Conservation (phyloP, 2,329 filamentous ascomycete species). For the Westerdykella aurantiaca region DNA sequence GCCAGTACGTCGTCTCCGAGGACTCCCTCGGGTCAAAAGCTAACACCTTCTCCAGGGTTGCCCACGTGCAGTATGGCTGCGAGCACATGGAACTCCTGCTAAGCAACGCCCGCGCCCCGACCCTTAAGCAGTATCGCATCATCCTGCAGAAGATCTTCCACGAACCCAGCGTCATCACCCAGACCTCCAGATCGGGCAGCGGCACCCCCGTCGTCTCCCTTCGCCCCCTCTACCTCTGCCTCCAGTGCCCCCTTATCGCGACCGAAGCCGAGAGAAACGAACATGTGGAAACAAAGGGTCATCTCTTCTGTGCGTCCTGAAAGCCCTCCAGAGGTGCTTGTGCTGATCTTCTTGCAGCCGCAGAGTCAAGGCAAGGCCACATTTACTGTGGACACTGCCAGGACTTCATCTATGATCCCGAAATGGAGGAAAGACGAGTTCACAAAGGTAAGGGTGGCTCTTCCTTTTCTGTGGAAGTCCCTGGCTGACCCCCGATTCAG, state of each 20-base stretch:
- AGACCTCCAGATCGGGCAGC: slow-evolving; percentile 52
- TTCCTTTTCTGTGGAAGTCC: not conserved
- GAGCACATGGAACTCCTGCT: slow-evolving; percentile 66
- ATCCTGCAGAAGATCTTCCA: slow-evolving; percentile 67
- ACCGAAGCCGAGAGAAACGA: slow-evolving; percentile 59
- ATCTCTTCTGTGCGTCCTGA: slow-evolving; percentile 61
- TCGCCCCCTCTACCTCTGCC: slow-evolving; percentile 53
- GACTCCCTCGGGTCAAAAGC: not conserved
- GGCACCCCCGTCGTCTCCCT: slow-evolving; percentile 52
- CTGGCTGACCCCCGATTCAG: slow-evolving; percentile 10
- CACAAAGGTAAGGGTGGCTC: slow-evolving; percentile 53
- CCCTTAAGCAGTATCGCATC: slow-evolving; percentile 65
- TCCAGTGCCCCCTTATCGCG: slow-evolving; percentile 62
- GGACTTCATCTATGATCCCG: slow-evolving; percentile 78
- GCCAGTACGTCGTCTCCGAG: slow-evolving; percentile 38
- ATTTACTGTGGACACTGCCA: slow-evolving; percentile 77
- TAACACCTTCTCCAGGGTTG: slow-evolving; percentile 40
- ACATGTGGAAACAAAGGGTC: slow-evolving; percentile 63
- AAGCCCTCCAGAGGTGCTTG: not conserved
- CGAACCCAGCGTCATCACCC: slow-evolving; percentile 57
- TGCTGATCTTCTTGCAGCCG: slow-evolving; percentile 49
- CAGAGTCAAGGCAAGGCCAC: slow-evolving; percentile 69
- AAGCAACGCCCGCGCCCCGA: slow-evolving; percentile 61
- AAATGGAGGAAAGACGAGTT: slow-evolving; percentile 67
- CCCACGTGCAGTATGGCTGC: not conserved